Conservation (phyloP, 1,139 yeast genomes). For the Geotrichum australiense region DNA sequence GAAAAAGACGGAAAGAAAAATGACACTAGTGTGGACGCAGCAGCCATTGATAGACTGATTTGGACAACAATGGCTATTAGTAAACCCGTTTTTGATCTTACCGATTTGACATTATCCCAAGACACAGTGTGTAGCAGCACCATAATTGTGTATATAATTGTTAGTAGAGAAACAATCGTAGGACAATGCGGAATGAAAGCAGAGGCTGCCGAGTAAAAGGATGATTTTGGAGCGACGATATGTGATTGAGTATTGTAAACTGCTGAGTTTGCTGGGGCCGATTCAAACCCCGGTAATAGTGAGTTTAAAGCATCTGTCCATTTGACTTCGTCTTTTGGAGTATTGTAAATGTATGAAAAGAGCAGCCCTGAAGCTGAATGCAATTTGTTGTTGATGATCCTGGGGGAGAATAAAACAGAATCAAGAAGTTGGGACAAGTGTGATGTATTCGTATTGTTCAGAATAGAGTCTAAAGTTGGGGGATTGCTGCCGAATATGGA, state of each 20-base stretch:
- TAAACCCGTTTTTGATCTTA: constrained; percentile 55
- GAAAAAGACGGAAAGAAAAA: constrained; percentile 31
- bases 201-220: not conserved
- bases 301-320: constrained; percentile 13
- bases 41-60: constrained; percentile 40
- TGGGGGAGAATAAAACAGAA: constrained; percentile 7
- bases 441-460: not conserved
- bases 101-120: constrained; percentile 46
- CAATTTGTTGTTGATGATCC: constrained; percentile 8
- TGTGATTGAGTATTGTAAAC: too few species aligned
- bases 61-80: constrained; percentile 55
- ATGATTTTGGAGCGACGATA: constrained; percentile 8
- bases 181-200: constrained; percentile 22
- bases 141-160: constrained; percentile 16
- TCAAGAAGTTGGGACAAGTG: constrained; percentile 1
- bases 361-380: constrained; percentile 20
- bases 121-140: constrained; percentile 35
- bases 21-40: constrained; percentile 48
- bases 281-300: not conserved
- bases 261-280: constrained; percentile 7
- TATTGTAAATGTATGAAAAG: constrained; percentile 21
- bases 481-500: not conserved
- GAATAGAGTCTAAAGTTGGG: not conserved
- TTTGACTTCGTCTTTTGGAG: constrained; percentile 8
- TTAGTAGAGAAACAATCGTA: too few species aligned